phyloP scores from a whole-genome alignment of 345 rosid species.

The Camelina sativa region DNA sequence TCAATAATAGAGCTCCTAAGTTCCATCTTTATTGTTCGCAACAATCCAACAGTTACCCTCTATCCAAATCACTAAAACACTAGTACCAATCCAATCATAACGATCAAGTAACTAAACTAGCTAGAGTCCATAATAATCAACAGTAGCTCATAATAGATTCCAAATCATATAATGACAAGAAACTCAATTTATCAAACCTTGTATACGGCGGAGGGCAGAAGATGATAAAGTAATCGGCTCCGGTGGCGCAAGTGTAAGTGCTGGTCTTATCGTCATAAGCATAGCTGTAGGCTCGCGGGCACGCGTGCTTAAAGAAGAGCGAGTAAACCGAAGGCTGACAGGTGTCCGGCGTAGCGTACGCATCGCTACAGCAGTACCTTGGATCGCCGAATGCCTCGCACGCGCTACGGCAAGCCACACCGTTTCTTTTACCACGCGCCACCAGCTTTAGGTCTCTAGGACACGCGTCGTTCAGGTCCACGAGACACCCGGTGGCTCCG shows the following conservation, averaged over 20 bases:
- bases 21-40: background rate
- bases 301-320: slow-evolving; percentile 71
- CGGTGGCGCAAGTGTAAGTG: slow-evolving; percentile 76
- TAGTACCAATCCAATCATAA: background rate
- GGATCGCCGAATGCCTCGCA: slow-evolving; percentile 87
- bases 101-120: background rate
- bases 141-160: background rate
- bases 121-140: slow-evolving; percentile 14
- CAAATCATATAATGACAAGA: background rate
- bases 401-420: slow-evolving; percentile 84
- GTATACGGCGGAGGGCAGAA: slow-evolving; percentile 91
- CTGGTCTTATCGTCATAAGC: slow-evolving; percentile 92
- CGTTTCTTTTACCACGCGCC: slow-evolving; percentile 44
- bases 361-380: slow-evolving; percentile 74
- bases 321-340: slow-evolving; percentile 74
- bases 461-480: slow-evolving; percentile 82
- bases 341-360: slow-evolving; percentile 75
- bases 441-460: slow-evolving; percentile 61
- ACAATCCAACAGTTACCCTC: too few relatives aligned
- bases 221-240: slow-evolving; percentile 66
- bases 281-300: slow-evolving; percentile 92
- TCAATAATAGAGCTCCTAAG: background rate
- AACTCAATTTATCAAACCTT: slow-evolving; percentile 52
- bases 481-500: slow-evolving; percentile 84
- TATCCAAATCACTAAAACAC: background rate